Base-by-base conservation (phyloP, 2,329 filamentous ascomycete species). In the Colletotrichum navitas region DNA sequence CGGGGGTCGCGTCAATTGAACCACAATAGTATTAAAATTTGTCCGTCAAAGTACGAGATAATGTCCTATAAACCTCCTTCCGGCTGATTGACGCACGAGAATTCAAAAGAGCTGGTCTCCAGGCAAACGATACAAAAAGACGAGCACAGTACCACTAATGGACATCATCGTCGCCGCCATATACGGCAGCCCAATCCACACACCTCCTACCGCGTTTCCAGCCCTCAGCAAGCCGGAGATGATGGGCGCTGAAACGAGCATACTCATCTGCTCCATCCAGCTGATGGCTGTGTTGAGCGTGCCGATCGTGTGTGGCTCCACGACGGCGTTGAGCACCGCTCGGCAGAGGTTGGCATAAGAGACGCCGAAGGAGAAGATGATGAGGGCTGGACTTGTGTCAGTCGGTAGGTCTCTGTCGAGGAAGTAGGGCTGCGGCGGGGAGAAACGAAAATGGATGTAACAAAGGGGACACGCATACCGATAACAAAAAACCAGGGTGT, bases 251-350 rank as follows among this genome's bases (percentile, higher is more conserved):
- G 83, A 83, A 6, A 85, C 60, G 71, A 88, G 82, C 2, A 83
- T 74, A n/a, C 87, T 85, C 14, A 84, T 51, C 11, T 83, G 85
- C 72, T 90, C 87, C 41, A 86, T 76, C 32, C 88, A 80, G 2
- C 83, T 82, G 12, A 90, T 80, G 5, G 86, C 79, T 5, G 85
- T 86, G 76, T 89, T 90, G 32, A 89, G 79, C 0, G 85, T 84
- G 29, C 86, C 88, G 16, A 89, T 81, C 5, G 88, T 85, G 69
- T 87, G 83, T 29, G 84, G 81, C 74, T 88, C 86, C 16, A 90
- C 85, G 14, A 89, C 76, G 12, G 83, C 82, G 55, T 85, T 88
- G n/a, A 89, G 76, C 8, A 90, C 77, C 3, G 84, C 85, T 43
- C 88, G 82, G 24, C 85, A 76, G 1, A 88, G 75, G 0, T 84